These are phyloP conservation scores for Phytophthora pistaciae DNA, from an alignment of 352 stramenopile genomes.

Conservation along the genomic window DNA sequence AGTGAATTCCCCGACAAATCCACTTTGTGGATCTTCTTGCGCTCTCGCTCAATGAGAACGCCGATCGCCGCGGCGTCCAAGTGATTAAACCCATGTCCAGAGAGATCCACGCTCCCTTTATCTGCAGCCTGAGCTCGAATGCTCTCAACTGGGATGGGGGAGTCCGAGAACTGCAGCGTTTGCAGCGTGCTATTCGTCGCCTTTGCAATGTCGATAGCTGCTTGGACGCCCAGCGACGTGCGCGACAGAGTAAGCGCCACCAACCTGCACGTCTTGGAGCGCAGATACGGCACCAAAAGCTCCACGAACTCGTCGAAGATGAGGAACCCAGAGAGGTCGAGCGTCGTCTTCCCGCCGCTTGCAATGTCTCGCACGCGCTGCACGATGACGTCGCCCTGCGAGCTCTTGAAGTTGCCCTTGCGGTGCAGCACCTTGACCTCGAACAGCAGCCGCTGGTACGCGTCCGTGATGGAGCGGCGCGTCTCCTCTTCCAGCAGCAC, in stretches of 20 bases:
- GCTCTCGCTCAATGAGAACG: slow-evolving; percentile 54
- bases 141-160: slow-evolving; percentile 40
- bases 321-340: slow-evolving; percentile 65
- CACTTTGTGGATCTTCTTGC: slow-evolving; percentile 54
- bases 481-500: slow-evolving; percentile 75
- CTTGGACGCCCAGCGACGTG: slow-evolving; percentile 64
- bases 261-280: slow-evolving; percentile 61
- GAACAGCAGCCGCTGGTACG: slow-evolving; percentile 73
- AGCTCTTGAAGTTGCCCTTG: slow-evolving; percentile 74
- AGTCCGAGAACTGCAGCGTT: slow-evolving; percentile 58
- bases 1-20: slow-evolving; percentile 66
- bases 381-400: slow-evolving; percentile 61
- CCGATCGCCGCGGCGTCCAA: slow-evolving; percentile 69
- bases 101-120: slow-evolving; percentile 37
- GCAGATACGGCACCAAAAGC: slow-evolving; percentile 62
- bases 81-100: slow-evolving; percentile 52
- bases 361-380: slow-evolving; percentile 60
- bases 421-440: slow-evolving; percentile 70
- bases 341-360: slow-evolving; percentile 36
- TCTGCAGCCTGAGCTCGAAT: slow-evolving; percentile 42
- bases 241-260: slow-evolving; percentile 50
- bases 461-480: slow-evolving; percentile 60
- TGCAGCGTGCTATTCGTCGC: slow-evolving; percentile 53
- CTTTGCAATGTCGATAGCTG: slow-evolving; percentile 45
- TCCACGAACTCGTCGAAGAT: slow-evolving; percentile 72